Base-by-base conservation (phyloP, 176 grass and related monocot species). In the Bolboschoenus planiculmis region DNA sequence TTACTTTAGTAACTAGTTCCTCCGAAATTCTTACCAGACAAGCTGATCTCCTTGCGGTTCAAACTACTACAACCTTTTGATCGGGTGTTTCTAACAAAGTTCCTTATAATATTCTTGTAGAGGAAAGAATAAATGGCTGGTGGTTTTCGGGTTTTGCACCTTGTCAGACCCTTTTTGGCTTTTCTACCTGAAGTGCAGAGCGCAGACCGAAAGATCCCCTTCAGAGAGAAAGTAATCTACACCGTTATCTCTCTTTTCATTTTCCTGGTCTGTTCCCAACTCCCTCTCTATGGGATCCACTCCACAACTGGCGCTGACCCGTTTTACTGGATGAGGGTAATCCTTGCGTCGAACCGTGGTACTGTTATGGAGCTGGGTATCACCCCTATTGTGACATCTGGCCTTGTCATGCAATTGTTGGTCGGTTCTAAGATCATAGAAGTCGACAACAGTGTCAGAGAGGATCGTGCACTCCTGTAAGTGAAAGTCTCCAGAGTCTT, bases 281-380 rank as follows among this genome's bases (percentile, higher is more conserved):
- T 88, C 47, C 86, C 86, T 55, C 65, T 88, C 31, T 88, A 88
- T 88, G 86, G 86, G 72, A 88, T 88, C 61, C 81, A 88, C 46
- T 88, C 86, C 16, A 84, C 86, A 29, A 88, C 81, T 5, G 64
- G 87, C 46, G 87, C 84, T 14, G 87, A 89, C 78, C 87, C 79
- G 23, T 85, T 89, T 64, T 85, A 85, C 27, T 85, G 83, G 83
- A 89, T 83, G 88, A 80, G 88, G 71, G 88, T 90, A 39, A 90
- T 90, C 80, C 88, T 90, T 55, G 88, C 88, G 26, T 90, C 88
- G 3, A 90, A 84, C 81, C 80, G 88, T 72, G 88, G 88, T 63
- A 90, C 84, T n/a, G 84, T 90, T 7, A 90, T 86, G 88, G 88
- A 90, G 73, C 74, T 90, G 31, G 88, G 88, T 77, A 90, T 90